Evolutionary conservation across 2,329 filamentous ascomycete genomes (phyloP), one percentile per base, ranked within the genome.

Genomic region (Neofusicoccum sp.): DNA sequence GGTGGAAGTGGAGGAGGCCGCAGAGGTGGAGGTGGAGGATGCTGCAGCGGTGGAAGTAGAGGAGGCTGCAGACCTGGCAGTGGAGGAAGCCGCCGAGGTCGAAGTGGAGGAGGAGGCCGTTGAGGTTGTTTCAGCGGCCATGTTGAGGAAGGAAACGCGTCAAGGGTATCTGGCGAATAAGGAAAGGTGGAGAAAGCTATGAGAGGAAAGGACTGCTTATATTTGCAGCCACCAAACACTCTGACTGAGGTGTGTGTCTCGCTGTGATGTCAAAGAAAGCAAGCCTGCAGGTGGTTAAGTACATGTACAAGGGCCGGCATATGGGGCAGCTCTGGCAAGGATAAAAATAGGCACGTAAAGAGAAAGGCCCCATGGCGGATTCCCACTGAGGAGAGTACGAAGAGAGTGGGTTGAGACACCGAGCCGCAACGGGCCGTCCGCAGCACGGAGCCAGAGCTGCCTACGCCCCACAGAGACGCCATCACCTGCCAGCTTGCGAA

Each of bases 351-450:
- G 51, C 14, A 43, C 3, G 9, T 8, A 24, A 28, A 24, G 38
- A 6, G 12, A 56, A 28, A 24, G 49, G 49, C 34, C 49, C 36
- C 49, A 30, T 41, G 5, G 34, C 49, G 24, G 49, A 34, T 31
- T 54, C 24, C 20, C 34, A 41, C 14, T 41, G 40, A 24, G 6
- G n/a, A 26, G 6, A 24, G 16, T 41, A 48, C 28, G 45, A 16
- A 26, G 40, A 9, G 9, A 26, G n/a, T n/a, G 14, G 36, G 49
- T 54, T 40, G 49, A 54, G 36, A 38, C 28, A 34, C 30, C 12
- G 28, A 33, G 51, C 49, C 49, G 49, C 49, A 54, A 54, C 51
- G 51, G 51, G 36, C 51, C 51, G 51, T 56, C 51, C 51, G 51
- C 51, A 56, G 51, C 51, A 56, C 51, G 51, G 38, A 43, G 36